phyloP scores from a whole-genome alignment of 1,284 basidiomycete species.

The Ustilago trichophora region DNA sequence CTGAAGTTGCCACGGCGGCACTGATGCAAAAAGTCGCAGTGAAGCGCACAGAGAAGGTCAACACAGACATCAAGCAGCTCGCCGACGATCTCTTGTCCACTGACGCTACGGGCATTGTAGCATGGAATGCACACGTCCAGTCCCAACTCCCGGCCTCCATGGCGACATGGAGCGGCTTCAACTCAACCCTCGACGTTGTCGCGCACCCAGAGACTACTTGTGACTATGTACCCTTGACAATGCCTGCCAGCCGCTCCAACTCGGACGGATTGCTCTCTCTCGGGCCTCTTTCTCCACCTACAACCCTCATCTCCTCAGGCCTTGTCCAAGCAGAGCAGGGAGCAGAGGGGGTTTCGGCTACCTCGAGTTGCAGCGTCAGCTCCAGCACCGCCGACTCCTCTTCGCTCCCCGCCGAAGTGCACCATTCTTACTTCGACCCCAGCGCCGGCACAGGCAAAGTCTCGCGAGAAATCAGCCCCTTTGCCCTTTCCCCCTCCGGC shows the following conservation, averaged over 20 bases:
- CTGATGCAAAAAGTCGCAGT: constrained; percentile 33
- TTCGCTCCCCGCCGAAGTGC: constrained; percentile 7
- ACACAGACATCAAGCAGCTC: constrained; percentile 26
- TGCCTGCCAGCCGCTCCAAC: constrained; percentile 17
- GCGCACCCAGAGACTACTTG: constrained; percentile 3
- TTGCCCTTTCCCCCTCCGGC: constrained; percentile 12
- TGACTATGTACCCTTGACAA: constrained; percentile 8
- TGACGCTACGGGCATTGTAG: constrained; percentile 26
- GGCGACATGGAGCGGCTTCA: constrained; percentile 30
- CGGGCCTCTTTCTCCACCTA: constrained; percentile 24
- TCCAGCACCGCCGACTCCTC: constrained; percentile 26
- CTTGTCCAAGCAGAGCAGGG: constrained; percentile 7
- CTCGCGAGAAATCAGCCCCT: constrained; percentile 16
- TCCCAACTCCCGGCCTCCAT: constrained; percentile 24
- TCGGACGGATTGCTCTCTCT: constrained; percentile 29
- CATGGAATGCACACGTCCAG: constrained; percentile 42
- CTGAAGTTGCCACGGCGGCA: constrained; percentile 35
- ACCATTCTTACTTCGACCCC: constrained; percentile 19
- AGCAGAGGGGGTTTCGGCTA: constrained; percentile 10
- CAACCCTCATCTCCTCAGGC: neutral
- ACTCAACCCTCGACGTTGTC: neutral
- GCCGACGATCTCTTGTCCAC: constrained; percentile 15
- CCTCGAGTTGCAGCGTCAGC: constrained; percentile 33
- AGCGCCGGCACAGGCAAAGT: neutral
- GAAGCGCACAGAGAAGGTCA: constrained; percentile 31